These are phyloP conservation scores for Tympanopsis confertula DNA, from an alignment of 2,329 filamentous ascomycete species.

Conservation along the genomic window DNA sequence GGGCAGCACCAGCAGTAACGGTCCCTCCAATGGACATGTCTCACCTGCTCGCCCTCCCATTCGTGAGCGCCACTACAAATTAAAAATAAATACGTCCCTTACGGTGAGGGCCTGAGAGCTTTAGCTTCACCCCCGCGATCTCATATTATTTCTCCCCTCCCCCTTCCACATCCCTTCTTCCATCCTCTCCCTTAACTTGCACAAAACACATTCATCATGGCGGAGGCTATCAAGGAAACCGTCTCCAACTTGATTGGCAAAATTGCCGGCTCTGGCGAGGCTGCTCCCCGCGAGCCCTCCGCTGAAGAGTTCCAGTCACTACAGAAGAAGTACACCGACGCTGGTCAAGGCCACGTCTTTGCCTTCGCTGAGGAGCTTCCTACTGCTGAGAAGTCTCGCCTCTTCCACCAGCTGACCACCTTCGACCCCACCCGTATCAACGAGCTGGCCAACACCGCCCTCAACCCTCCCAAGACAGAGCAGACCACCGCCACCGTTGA, in stretches of 20 bases:
- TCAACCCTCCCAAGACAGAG: conserved; percentile 60
- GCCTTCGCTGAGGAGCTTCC: conserved; percentile 75
- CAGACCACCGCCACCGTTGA: conserved; percentile 51
- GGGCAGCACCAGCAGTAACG: too few species aligned
- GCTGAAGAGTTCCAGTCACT: conserved; percentile 57
- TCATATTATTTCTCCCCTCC: background rate
- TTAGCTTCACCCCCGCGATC: too few species aligned
- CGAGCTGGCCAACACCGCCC: conserved; percentile 68
- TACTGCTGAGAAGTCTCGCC: conserved; percentile 58
- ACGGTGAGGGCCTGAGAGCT: too few species aligned
- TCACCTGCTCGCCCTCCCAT: too few species aligned
- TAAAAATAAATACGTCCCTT: too few species aligned
- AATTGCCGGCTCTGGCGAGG: conserved; percentile 4
- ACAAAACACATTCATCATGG: conserved; percentile 8
- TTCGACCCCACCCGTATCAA: conserved; percentile 85
- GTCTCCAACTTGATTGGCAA: conserved; percentile 22
- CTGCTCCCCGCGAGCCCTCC: conserved; percentile 38
- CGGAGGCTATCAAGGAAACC: conserved; percentile 27
- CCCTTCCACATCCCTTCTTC: conserved; percentile 6
- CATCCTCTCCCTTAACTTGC: conserved; percentile 5
- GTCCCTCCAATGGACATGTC: too few species aligned
- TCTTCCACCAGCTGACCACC: conserved; percentile 70
- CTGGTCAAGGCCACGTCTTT: conserved; percentile 72
- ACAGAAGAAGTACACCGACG: conserved; percentile 61
- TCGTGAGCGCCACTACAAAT: too few species aligned